phyloP scores from a whole-genome alignment of 1,284 basidiomycete genomes.

The Malassezia globosa region DNA sequence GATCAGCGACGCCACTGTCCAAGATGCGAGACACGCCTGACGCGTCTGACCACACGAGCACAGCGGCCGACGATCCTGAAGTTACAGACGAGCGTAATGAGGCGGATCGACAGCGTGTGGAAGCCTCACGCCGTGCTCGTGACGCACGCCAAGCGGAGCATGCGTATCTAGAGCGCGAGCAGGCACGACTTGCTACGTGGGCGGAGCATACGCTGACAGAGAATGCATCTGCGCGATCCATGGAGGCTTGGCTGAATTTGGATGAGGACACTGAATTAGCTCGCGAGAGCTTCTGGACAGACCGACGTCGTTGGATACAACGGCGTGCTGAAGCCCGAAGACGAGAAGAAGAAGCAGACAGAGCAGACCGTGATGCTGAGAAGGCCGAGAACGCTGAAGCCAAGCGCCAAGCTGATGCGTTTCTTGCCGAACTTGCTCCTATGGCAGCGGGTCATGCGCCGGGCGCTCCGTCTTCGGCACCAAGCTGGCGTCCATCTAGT shows the following conservation, averaged over 20 bases:
- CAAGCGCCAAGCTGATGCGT: conserved; percentile 30
- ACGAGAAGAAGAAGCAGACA: conserved; percentile 31
- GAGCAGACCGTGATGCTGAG: conserved; percentile 20
- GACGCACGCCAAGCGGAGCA: conserved; percentile 11
- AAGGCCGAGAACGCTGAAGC: conserved; percentile 22
- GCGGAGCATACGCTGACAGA: conserved; percentile 8
- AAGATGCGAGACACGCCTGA: neutral
- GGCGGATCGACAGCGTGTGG: neutral
- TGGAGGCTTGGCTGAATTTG: conserved; percentile 21
- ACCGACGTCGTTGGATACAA: conserved; percentile 32
- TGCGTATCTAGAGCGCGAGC: conserved; percentile 21
- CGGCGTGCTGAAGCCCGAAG: conserved; percentile 19
- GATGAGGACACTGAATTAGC: conserved; percentile 15
- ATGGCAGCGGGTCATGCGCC: conserved; percentile 25
- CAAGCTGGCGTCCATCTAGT: conserved; percentile 29
- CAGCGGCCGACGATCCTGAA: conserved; percentile 16
- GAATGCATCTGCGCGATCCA: neutral
- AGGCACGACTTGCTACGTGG: conserved; percentile 31
- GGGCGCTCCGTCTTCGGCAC: conserved; percentile 12
- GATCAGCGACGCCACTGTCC: neutral
- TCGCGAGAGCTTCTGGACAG: conserved; percentile 12
- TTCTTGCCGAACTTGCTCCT: conserved; percentile 34
- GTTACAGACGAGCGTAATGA: conserved; percentile 24
- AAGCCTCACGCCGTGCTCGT: neutral
- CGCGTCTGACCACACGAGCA: neutral